phyloP scores from a whole-genome alignment of 129 eudicot species.

The Daucus carota region DH1_v3.0 NC_030386.2:22928501-22929000 shows the following conservation, averaged over 20 bases:
- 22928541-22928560: conserved; percentile 49
- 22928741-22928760: too few relatives aligned
- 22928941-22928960: conserved; percentile 48
- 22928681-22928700: conserved; percentile 98
- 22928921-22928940: conserved; percentile 57
- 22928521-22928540: conserved; percentile 43
- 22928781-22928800: conserved; percentile 54
- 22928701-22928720: neutral
- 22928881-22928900: conserved; percentile 62
- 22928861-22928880: conserved; percentile 69
- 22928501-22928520: conserved; percentile 49
- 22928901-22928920: conserved; percentile 57
- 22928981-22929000: conserved; percentile 54
- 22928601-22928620: conserved; percentile 53
- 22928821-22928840: conserved; percentile 57
- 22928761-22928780: neutral
- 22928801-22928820: conserved; percentile 53
- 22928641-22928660: conserved; percentile 55
- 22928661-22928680: conserved; percentile 98
- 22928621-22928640: conserved; percentile 73
- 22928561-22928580: conserved; percentile 58
- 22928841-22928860: conserved; percentile 51
- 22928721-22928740: neutral
- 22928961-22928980: conserved; percentile 42
- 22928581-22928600: conserved; percentile 45